Evolutionary conservation across 2,329 filamentous ascomycete species (phyloP).

Genomic region (Neocatenulostroma microsporum): DNA sequence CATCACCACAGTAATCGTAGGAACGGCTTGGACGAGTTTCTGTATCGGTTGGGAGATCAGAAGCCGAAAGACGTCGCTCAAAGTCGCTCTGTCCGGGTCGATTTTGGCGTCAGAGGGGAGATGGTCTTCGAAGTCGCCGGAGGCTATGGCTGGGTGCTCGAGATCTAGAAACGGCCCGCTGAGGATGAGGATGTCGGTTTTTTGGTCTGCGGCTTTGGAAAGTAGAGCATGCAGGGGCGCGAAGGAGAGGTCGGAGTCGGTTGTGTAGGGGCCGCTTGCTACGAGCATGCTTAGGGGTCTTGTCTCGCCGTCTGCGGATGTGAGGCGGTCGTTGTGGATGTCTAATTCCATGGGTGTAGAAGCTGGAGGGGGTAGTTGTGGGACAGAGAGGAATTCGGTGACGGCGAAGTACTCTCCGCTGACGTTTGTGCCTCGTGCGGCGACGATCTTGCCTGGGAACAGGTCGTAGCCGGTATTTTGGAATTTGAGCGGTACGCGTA

Average conservation of each 20-base stretch:
- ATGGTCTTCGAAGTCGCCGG: conserved; percentile 38
- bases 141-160: conserved; percentile 79
- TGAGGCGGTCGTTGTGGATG: conserved; percentile 60
- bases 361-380: conserved; percentile 65
- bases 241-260: conserved; percentile 86
- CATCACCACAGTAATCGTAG: conserved; percentile 72
- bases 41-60: conserved; percentile 68
- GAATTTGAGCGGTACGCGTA: conserved; percentile 75
- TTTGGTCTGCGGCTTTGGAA: conserved; percentile 62
- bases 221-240: conserved; percentile 79
- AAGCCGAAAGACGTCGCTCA: conserved; percentile 77
- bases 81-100: conserved; percentile 63
- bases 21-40: conserved; percentile 61
- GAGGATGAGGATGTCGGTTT: conserved; percentile 71
- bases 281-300: conserved; percentile 69
- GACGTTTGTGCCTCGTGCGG: conserved; percentile 76
- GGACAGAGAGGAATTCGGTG: conserved; percentile 65
- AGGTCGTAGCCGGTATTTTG: conserved; percentile 67
- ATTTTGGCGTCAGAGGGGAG: conserved; percentile 34
- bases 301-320: conserved; percentile 51
- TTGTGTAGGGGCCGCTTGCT: conserved; percentile 81
- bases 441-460: conserved; percentile 92
- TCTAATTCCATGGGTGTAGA: conserved; percentile 60
- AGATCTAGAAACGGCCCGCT: conserved; percentile 83
- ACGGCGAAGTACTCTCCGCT: conserved; percentile 78